Percentiles rank a stretch among this genome's conserved stretches.
Conservation (phyloP, 805 yeast species). For the Teunomyces funiuensis region DNA sequence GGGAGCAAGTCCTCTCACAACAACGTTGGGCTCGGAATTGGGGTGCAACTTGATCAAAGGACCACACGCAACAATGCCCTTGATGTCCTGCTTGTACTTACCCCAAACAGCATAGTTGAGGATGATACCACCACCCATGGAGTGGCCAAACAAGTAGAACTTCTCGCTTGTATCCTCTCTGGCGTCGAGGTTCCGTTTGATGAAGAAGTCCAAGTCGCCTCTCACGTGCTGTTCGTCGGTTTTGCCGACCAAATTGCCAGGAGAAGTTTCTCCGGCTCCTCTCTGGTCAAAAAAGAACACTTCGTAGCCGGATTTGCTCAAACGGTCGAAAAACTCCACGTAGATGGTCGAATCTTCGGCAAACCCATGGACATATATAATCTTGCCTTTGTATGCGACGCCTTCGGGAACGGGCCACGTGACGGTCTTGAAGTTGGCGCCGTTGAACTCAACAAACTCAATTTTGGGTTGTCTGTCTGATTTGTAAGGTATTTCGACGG, state of each 20-base stretch:
- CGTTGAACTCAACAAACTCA: conserved; percentile 33
- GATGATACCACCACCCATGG: conserved; percentile 80
- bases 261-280: conserved; percentile 69
- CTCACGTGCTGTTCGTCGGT: conserved; percentile 58
- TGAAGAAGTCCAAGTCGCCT: conserved; percentile 59
- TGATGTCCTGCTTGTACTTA: conserved; percentile 43
- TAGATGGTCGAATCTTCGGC: conserved; percentile 56
- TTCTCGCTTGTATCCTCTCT: conserved; percentile 31
- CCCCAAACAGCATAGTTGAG: conserved; percentile 64
- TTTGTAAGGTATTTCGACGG: conserved; percentile 31
- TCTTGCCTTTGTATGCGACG: conserved; percentile 46
- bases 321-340: conserved; percentile 51
- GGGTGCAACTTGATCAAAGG: conserved; percentile 64
- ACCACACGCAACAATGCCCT: conserved; percentile 51
- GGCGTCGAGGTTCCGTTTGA: conserved; percentile 43
- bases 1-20: conserved; percentile 44
- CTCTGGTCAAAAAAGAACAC: conserved; percentile 70
- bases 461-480: conserved; percentile 30
- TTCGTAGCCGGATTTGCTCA: conserved; percentile 58
- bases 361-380: conserved; percentile 71
- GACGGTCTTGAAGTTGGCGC: conserved; percentile 41
- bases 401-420: conserved; percentile 40
- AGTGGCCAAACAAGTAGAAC: conserved; percentile 62
- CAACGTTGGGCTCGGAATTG: conserved; percentile 51
- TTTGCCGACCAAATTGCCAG: conserved; percentile 51